Evolutionary conservation across 75 land plant genomes (phyloP).

Genomic region (Pinus taeda): DNA sequence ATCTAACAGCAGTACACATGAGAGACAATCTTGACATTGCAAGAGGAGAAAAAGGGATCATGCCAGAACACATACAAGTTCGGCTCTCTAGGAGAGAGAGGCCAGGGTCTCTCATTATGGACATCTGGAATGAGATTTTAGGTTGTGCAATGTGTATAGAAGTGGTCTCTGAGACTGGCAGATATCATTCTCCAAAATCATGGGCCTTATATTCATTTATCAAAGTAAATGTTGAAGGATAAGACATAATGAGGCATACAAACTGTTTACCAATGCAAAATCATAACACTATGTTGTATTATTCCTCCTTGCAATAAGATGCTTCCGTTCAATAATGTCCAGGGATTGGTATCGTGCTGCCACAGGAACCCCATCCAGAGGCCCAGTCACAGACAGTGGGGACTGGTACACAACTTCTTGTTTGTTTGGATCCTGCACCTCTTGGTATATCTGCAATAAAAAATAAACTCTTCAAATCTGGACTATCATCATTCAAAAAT

Average conservation of each 20-base stretch:
- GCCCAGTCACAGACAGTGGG: conserved; percentile 33
- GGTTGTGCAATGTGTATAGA: too few species aligned
- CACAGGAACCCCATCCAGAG: conserved; percentile 74
- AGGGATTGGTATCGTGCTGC: conserved; percentile 65
- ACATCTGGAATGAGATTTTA: neutral
- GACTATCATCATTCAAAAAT: neutral
- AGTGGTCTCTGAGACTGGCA: neutral
- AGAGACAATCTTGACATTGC: neutral
- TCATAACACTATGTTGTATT: conserved; percentile 98
- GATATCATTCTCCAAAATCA: neutral
- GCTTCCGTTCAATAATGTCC: conserved; percentile 71
- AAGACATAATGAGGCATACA: neutral
- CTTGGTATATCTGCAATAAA: conserved; percentile 67
- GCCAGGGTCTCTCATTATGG: neutral
- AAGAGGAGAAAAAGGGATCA: neutral
- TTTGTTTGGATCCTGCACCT: conserved; percentile 29
- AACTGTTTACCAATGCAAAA: conserved; percentile 78
- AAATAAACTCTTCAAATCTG: neutral
- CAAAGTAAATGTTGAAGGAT: neutral
- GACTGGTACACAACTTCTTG: conserved; percentile 59
- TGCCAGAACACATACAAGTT: neutral
- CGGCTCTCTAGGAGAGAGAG: neutral
- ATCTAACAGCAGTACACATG: neutral
- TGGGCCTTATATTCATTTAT: neutral
- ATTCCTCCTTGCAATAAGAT: conserved; percentile 73